Conservation (phyloP, 768 basidiomycete species). For the Boletus reticuloceps region DNA sequence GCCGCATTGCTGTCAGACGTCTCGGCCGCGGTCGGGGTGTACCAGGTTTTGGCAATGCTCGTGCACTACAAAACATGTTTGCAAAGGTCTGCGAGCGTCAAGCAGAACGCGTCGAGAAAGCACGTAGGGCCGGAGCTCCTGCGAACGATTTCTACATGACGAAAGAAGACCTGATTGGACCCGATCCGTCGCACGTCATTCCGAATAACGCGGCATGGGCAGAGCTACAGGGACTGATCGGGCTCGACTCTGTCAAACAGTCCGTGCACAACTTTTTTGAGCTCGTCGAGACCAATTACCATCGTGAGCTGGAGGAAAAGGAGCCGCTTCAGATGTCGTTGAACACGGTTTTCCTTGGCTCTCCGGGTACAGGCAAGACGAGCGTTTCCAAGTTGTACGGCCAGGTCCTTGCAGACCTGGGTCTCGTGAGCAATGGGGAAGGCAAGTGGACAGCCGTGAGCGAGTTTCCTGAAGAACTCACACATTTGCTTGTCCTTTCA, state of each 20-base stretch:
- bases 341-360: conserved; percentile 65
- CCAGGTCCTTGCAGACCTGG: conserved; percentile 56
- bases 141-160: conserved; percentile 51
- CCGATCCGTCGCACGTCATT: conserved; percentile 53
- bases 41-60: conserved; percentile 66
- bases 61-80: conserved; percentile 54
- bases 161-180: conserved; percentile 62
- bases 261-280: conserved; percentile 47
- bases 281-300: conserved; percentile 51
- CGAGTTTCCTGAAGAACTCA: background rate
- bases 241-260: conserved; percentile 56
- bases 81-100: conserved; percentile 49
- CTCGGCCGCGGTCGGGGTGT: conserved; percentile 16
- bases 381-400: conserved; percentile 69
- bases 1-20: conserved; percentile 32
- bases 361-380: conserved; percentile 72
- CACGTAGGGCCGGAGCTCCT: conserved; percentile 36
- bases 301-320: conserved; percentile 56
- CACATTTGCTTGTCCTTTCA: conserved; percentile 19
- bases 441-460: conserved; percentile 33
- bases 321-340: conserved; percentile 52
- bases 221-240: conserved; percentile 50
- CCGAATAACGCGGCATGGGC: conserved; percentile 47
- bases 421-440: conserved; percentile 71
- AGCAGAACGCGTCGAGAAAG: conserved; percentile 44